Conservation (phyloP, 148 eudicot species). For the Heliosperma pusillum region DNA sequence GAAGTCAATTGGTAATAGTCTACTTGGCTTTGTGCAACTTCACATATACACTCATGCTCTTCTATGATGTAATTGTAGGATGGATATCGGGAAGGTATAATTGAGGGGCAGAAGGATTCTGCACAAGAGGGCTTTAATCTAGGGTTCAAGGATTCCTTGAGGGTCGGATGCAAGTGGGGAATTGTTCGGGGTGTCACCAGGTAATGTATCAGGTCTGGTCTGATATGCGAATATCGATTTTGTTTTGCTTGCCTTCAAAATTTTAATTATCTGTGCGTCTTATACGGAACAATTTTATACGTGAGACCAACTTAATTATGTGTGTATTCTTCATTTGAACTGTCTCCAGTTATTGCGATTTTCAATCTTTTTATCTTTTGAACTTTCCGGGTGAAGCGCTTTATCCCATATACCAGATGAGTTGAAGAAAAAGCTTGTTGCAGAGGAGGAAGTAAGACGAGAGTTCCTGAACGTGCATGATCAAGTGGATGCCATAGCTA, state of each 20-base stretch:
- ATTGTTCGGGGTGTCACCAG: conserved; percentile 74
- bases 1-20: not conserved
- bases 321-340: not conserved
- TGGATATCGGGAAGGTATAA: conserved; percentile 81
- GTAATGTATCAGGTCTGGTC: no score
- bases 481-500: conserved; percentile 49
- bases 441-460: conserved; percentile 43
- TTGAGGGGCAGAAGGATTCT: conserved; percentile 66
- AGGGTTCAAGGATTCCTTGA: conserved; percentile 68
- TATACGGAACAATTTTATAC: no score
- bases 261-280: not conserved
- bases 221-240: no score
- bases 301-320: no score
- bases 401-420: conserved; percentile 54
- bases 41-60: conserved; percentile 9
- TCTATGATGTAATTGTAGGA: conserved; percentile 38
- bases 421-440: conserved; percentile 47
- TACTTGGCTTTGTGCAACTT: not conserved
- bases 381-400: conserved; percentile 40
- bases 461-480: conserved; percentile 49
- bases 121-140: conserved; percentile 85
- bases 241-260: no score
- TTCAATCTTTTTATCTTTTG: not conserved
- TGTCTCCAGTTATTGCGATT: no score
- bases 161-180: conserved; percentile 69